Evolutionary conservation across 1,284 basidiomycete species (phyloP), one percentile per base, ranked within the genome.

Genomic region (Irpex rosettiformis): DNA sequence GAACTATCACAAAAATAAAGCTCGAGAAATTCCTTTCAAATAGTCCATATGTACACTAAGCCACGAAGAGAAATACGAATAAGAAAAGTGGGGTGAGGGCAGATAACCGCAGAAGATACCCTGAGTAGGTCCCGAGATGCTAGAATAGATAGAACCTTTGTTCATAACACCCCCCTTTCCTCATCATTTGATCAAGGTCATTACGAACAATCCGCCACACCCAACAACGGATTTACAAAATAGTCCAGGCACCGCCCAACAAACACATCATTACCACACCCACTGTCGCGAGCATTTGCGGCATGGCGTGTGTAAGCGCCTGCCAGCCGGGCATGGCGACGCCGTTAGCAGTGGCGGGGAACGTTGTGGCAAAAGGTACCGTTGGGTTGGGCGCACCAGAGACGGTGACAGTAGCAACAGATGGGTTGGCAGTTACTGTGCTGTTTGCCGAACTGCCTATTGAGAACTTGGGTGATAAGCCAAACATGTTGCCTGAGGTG

Each of bases 401-500:
- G 56, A 79, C 57, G 11, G 77, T 75, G 47, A 80, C 73, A 3
- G 77, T 79, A 2, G 76, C 68, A 16, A 68, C 71, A 27, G 63
- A 60, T 6, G 71, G 25, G 60, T 67, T 61, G 24, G 72, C 55
- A 22, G 73, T 58, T 22, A 59, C 69, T 61, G 70, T 71, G 53
- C 63, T 66, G 58, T 75, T 77, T 10, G 76, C 71, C 0, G 81
- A 62, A 43, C 72, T 62, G 61, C 82, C 75, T 66, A 91, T 76
- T 18, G 81, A 70, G 72, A 91, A 91, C 1, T 78, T 77, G 24
- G 74, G 71, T 0, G 89, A 91, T 56, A 82, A 77, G 28, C 78
- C 77, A 67, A 87, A 81, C 70, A 85, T 77, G 62, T 78, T 65
- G 54, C 89, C 85, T 65, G 84, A 79, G 0, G 85, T 88, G 2